phyloP scores from a whole-genome alignment of 192 early-diverging fungal species.

The Backusella tarrabulga region DNA sequence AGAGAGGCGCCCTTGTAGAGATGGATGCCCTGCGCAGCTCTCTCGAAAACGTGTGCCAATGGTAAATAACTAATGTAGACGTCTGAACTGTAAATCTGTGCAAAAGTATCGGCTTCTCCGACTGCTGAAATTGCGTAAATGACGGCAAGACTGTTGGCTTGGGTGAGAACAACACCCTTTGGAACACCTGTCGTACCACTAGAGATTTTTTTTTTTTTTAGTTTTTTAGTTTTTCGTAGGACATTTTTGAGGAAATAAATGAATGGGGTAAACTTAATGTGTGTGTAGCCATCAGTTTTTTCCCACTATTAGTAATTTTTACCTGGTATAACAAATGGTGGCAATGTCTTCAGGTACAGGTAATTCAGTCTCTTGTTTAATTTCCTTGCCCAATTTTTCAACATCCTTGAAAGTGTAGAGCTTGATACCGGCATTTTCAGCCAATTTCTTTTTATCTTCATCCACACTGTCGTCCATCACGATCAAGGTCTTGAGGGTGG shows the following conservation, averaged over 20 bases:
- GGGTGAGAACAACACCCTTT: conserved; percentile 85
- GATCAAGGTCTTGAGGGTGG: conserved; percentile 47
- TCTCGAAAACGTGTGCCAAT: conserved; percentile 88
- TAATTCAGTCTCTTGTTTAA: conserved; percentile 39
- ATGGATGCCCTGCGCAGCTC: conserved; percentile 50
- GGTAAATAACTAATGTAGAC: conserved; percentile 86
- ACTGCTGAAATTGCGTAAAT: conserved; percentile 24
- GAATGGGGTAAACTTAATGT: neutral
- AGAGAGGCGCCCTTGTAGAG: conserved; percentile 64
- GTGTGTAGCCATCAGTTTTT: neutral
- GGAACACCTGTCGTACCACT: conserved; percentile 76
- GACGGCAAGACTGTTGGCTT: conserved; percentile 68
- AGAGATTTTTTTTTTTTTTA: too few relatives aligned
- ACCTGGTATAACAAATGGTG: conserved; percentile 82
- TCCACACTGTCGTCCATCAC: conserved; percentile 53
- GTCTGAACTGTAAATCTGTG: conserved; percentile 38
- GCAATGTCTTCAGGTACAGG: conserved; percentile 73
- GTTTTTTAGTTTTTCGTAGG: too few relatives aligned
- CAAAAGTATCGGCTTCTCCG: conserved; percentile 28
- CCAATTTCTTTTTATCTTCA: conserved; percentile 27
- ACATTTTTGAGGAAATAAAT: neutral
- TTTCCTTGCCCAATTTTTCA: conserved; percentile 52
- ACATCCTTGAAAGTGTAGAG: conserved; percentile 56
- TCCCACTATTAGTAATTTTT: conserved; percentile 7
- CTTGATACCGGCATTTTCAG: conserved; percentile 33